Evolutionary conservation across 75 land plant species (phyloP), one percentile per base, ranked within the genome.

Genomic region (Cunninghamia lanceolata): DNA sequence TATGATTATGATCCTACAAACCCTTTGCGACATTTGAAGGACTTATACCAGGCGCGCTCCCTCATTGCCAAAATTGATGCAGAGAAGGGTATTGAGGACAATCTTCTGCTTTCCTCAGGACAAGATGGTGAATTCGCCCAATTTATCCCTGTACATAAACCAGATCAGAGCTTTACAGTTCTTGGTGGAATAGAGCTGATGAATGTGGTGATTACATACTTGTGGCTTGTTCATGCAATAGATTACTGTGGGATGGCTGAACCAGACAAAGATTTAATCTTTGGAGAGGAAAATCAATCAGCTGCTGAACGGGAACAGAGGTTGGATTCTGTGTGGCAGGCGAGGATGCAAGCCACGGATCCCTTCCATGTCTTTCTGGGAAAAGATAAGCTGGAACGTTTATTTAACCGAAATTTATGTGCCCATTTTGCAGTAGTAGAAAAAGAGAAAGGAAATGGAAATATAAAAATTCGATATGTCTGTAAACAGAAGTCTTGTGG

Each of bases 191-290:
- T 86, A 17, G 92, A 89, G 85, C 91, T 91, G 39, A 38, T 91
- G 71, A 91, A 89, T 84, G 89, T 87, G 19, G 76, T 91, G 84
- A 73, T 89, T 16, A 91, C 91, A 38, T 91, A 91, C 50, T 46
- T 91, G 68, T 91, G 91, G 91, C 77, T 87, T 39, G 87, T 91
- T 40, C 92, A 89, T 84, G 85, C 46, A 32, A 39, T 91, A 47
- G 91, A 91, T 52, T 91, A 91, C 53, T 91, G 89, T 87, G 92
- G 92, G 2, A 82, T 86, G 86, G 63, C 73, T 16, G 91, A 91
- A 75, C 54, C 68, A 17, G 87, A 84, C 35, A 91, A 89, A 42
- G 28, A 59, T 59, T 88, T 91, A 0, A 91, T 83, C 19, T 71
- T 87, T 63, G 79, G 89, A 82, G 54, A 32, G 32, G 81, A 46